Conservation (phyloP, 768 basidiomycete genomes). For the Omphalotus guepiniiformis region DNA sequence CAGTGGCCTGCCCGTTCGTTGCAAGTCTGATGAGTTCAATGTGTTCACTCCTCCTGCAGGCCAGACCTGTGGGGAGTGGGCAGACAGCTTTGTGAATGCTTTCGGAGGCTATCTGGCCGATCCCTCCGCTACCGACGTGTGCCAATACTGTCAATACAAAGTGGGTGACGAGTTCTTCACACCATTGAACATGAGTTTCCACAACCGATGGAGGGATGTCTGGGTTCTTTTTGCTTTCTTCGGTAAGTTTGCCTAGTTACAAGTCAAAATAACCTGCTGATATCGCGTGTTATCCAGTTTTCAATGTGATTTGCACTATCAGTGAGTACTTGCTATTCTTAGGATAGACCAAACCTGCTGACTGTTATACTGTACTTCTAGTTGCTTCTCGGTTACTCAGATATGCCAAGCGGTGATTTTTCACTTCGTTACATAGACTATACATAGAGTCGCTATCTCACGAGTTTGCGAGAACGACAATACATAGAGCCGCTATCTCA, state of each 20-base stretch:
- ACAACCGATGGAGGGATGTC: constrained; percentile 62
- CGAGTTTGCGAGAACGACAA: too few relatives aligned
- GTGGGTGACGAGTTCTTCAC: constrained; percentile 67
- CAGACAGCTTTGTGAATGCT: constrained; percentile 52
- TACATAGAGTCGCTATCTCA: too few relatives aligned
- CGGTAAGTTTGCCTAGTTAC: constrained; percentile 33
- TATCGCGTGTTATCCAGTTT: constrained; percentile 34
- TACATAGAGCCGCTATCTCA: too few relatives aligned
- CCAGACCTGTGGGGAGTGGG: constrained; percentile 72
- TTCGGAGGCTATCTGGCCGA: constrained; percentile 78
- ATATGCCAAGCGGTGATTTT: constrained; percentile 61
- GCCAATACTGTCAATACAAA: constrained; percentile 70
- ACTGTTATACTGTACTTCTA: too few relatives aligned
- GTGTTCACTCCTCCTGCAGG: constrained; percentile 69
- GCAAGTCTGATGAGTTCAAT: constrained; percentile 66
- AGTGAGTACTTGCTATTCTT: too few relatives aligned
- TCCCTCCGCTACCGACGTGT: constrained; percentile 49
- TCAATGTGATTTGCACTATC: constrained; percentile 66
- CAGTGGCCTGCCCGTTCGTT: constrained; percentile 59
- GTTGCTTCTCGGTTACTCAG: constrained; percentile 71
- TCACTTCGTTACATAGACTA: too few relatives aligned
- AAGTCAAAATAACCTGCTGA: not conserved
- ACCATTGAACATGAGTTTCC: constrained; percentile 63
- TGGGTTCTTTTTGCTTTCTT: constrained; percentile 64
- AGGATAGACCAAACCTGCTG: too few relatives aligned